These are phyloP conservation scores for Luzula sylvatica DNA, from an alignment of 176 grass and related monocot species.

Conservation along the genomic window DNA sequence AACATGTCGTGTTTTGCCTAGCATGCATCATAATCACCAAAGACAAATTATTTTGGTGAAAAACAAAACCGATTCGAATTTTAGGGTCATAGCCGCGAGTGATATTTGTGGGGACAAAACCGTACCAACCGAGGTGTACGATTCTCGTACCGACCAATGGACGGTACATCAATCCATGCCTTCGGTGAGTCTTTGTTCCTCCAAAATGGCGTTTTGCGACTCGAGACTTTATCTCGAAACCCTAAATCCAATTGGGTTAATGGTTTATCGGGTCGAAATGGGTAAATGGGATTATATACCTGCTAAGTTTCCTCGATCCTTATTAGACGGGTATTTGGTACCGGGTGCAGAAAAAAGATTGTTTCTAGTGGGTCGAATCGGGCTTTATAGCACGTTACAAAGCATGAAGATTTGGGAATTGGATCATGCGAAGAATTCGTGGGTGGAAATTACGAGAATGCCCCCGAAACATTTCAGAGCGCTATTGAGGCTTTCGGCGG, in stretches of 20 bases:
- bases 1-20: slow-evolving; percentile 61
- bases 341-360: slow-evolving; percentile 60
- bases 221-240: slow-evolving; percentile 89
- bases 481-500: slow-evolving; percentile 72
- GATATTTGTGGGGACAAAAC: slow-evolving; percentile 74
- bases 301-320: slow-evolving; percentile 78
- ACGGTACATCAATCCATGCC: slow-evolving; percentile 84
- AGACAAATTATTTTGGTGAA: slow-evolving; percentile 73
- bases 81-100: slow-evolving; percentile 74
- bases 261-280: slow-evolving; percentile 72
- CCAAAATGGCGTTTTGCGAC: slow-evolving; percentile 91
- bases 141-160: slow-evolving; percentile 54
- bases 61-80: slow-evolving; percentile 31
- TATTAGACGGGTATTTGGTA: slow-evolving; percentile 88
- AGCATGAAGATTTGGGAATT: slow-evolving; percentile 98
- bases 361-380: slow-evolving; percentile 81
- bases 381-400: slow-evolving; percentile 87
- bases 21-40: slow-evolving; percentile 84
- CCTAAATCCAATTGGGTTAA: slow-evolving; percentile 83
- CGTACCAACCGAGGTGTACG: slow-evolving; percentile 82
- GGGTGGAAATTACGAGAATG: slow-evolving; percentile 94
- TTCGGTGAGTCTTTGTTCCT: slow-evolving; percentile 72
- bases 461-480: slow-evolving; percentile 82
- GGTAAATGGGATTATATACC: slow-evolving; percentile 86
- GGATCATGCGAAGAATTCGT: slow-evolving; percentile 69